phyloP scores from a whole-genome alignment of 225 moss, liverwort and hornwort species.

The Bryoerythrophyllum caledonicum region DNA sequence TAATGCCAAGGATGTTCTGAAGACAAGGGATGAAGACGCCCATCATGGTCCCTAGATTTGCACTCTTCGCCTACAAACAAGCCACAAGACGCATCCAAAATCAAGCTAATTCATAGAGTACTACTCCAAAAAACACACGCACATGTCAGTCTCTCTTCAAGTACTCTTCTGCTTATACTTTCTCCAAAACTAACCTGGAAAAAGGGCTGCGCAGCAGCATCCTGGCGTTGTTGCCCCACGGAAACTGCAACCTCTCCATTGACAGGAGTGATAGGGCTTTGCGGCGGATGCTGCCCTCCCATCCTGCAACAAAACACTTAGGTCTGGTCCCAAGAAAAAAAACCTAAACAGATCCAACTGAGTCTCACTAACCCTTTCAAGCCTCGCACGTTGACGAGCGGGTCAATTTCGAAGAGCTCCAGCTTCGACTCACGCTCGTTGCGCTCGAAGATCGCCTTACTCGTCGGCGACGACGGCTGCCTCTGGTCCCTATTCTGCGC shows the following conservation, averaged over 20 bases:
- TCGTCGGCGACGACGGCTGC: conserved; percentile 51
- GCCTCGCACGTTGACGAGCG: conserved; percentile 93
- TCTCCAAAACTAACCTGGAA: conserved; percentile 43
- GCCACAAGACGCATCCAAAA: background rate
- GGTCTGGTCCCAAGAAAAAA: background rate
- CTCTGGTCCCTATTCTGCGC: conserved; percentile 44
- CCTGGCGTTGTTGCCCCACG: conserved; percentile 44
- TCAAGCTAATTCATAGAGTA: conserved; percentile 10
- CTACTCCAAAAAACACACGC: background rate
- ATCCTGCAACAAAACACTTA: conserved; percentile 33
- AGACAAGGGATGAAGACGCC: conserved; percentile 99
- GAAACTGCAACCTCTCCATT: conserved; percentile 60
- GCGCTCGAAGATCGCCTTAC: conserved; percentile 68
- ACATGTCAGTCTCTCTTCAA: background rate
- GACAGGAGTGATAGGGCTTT: conserved; percentile 31
- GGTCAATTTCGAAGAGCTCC: conserved; percentile 96
- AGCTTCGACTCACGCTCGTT: conserved; percentile 91
- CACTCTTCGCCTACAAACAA: conserved; percentile 74
- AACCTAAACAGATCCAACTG: background rate
- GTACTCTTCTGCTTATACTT: background rate
- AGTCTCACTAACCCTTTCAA: conserved; percentile 67
- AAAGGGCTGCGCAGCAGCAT: conserved; percentile 62
- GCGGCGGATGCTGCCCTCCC: conserved; percentile 77
- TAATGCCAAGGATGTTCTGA: conserved; percentile 97
- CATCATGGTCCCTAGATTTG: conserved; percentile 91